phyloP scores from a whole-genome alignment of 208 protist genomes.

The Acanthamoeba rhysodes region DNA sequence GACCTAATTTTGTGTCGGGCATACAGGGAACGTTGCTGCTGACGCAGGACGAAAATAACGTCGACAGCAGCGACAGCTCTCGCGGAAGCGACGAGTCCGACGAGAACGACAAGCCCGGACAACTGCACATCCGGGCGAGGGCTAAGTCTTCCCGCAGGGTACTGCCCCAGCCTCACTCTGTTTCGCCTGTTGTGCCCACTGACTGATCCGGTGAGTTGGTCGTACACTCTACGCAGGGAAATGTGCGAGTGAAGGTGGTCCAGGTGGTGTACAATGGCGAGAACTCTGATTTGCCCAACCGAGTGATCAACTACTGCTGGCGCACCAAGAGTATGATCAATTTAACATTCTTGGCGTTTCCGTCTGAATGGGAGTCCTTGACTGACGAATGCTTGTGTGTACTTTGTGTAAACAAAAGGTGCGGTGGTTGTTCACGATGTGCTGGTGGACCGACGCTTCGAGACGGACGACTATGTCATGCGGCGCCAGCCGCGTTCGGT shows the following conservation, averaged over 20 bases:
- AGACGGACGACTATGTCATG: constrained; percentile 45
- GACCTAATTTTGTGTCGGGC: background rate
- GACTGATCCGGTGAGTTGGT: background rate
- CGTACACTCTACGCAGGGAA: background rate
- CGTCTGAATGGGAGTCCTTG: background rate
- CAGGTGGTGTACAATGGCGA: background rate
- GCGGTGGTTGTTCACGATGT: constrained; percentile 13
- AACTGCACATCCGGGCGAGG: background rate
- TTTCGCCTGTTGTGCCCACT: background rate
- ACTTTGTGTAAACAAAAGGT: background rate
- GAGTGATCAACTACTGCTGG: constrained; percentile 63
- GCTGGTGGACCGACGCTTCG: constrained; percentile 34
- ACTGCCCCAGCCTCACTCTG: no score
- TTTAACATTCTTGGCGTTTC: no score
- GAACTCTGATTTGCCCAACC: constrained; percentile 9
- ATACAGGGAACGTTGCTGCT: constrained; percentile 16
- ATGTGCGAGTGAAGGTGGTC: constrained; percentile 26
- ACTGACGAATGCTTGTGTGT: background rate
- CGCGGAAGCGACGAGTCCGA: constrained; percentile 25
- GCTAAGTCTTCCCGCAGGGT: constrained; percentile 12
- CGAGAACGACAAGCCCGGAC: background rate
- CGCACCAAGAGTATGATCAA: constrained; percentile 53
- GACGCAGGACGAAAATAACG: background rate
- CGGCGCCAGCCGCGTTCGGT: constrained; percentile 31
- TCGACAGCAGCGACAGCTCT: constrained; percentile 42